Percentiles rank a stretch among this genome's conserved stretches.
Conservation (phyloP, 371 early-diverging fungal genomes). For the Rhizopus arrhizus region DNA sequence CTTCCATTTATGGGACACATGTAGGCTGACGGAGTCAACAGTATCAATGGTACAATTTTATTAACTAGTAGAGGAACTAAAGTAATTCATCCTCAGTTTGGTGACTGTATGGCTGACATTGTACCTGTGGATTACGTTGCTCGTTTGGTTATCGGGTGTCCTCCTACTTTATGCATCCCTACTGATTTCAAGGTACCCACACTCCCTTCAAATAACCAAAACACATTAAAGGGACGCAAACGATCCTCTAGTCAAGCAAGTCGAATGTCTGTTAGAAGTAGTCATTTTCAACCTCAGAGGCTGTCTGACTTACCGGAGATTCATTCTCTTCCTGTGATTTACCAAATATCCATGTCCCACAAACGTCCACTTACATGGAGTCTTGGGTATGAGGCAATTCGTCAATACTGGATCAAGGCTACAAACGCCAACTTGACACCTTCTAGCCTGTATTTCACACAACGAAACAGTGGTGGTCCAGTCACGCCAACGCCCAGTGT, state of each 20-base stretch:
- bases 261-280: constrained; percentile 19
- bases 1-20: not conserved
- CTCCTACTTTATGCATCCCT: constrained; percentile 31
- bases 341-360: constrained; percentile 34
- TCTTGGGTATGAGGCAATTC: constrained; percentile 45
- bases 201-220: not conserved
- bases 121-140: constrained; percentile 60
- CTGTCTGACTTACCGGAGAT: constrained; percentile 7
- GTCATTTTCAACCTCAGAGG: not conserved
- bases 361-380: constrained; percentile 41
- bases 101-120: constrained; percentile 51
- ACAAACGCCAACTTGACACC: constrained; percentile 32
- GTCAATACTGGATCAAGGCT: constrained; percentile 48
- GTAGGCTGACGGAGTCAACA: constrained; percentile 61
- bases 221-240: constrained; percentile 4
- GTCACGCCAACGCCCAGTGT: constrained; percentile 13
- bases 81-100: constrained; percentile 39
- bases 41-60: constrained; percentile 50
- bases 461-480: not conserved
- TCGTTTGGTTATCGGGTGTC: constrained; percentile 46
- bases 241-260: constrained; percentile 23
- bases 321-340: constrained; percentile 38
- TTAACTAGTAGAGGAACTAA: constrained; percentile 44
- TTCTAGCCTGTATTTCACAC: constrained; percentile 33
- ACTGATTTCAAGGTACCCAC: constrained; percentile 8